A percentile compares a stretch with the other conserved stretches of the same genome.
These are phyloP conservation scores for Chaetomiaceae sp. DNA, from an alignment of 2,329 filamentous ascomycete species.

Conservation along the genomic window DNA sequence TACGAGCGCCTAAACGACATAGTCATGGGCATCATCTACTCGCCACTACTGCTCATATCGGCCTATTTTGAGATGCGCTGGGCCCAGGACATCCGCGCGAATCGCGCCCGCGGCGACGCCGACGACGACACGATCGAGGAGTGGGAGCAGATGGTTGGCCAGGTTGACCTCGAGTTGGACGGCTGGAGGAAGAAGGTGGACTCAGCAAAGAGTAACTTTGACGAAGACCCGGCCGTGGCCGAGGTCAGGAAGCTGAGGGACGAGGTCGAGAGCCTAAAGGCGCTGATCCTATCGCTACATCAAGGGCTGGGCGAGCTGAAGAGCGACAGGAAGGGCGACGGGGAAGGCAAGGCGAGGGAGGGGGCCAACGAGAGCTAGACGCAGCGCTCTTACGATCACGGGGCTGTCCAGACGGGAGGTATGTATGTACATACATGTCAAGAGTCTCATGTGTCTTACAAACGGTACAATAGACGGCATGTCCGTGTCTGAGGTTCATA, in stretches of 20 bases:
- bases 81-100: constrained; percentile 63
- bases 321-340: neutral
- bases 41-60: constrained; percentile 73
- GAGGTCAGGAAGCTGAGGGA: constrained; percentile 58
- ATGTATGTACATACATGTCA: too few relatives aligned
- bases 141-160: constrained; percentile 77
- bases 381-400: neutral
- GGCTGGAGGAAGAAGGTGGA: constrained; percentile 81
- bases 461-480: too few relatives aligned
- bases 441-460: too few relatives aligned
- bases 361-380: constrained; percentile 1
- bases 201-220: constrained; percentile 73
- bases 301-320: constrained; percentile 18
- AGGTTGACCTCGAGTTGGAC: constrained; percentile 74
- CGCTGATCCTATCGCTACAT: constrained; percentile 36
- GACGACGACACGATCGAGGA: constrained; percentile 88
- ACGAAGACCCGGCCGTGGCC: constrained; percentile 68
- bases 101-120: constrained; percentile 73
- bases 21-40: constrained; percentile 83
- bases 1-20: constrained; percentile 84
- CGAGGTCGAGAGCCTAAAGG: constrained; percentile 55
- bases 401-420: too few relatives aligned
- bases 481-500: too few relatives aligned
- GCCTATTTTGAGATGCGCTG: constrained; percentile 65
- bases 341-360: neutral